Evolutionary conservation across 1,139 yeast species (phyloP).

Genomic region (Geotrichum restrictum): DNA sequence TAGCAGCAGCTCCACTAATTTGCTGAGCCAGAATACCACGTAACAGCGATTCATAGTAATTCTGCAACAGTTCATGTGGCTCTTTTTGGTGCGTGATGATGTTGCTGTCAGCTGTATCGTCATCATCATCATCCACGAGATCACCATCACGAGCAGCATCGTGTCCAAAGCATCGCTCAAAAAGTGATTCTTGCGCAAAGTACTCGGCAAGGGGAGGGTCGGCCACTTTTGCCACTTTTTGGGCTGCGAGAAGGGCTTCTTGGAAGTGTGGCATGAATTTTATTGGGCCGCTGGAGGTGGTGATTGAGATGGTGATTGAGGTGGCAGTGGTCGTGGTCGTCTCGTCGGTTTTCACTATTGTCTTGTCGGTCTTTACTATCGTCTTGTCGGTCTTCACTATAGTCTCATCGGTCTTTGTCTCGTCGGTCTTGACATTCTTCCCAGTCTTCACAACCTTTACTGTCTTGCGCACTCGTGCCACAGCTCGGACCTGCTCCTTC

Average conservation of each 20-base stretch:
- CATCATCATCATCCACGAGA: too few relatives aligned
- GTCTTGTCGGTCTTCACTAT: neutral
- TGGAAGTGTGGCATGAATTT: constrained; percentile 3
- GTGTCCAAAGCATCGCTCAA: neutral
- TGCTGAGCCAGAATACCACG: constrained; percentile 69
- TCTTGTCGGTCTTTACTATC: neutral
- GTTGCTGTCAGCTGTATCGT: too few relatives aligned
- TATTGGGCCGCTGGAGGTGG: neutral
- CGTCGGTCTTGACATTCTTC: too few relatives aligned
- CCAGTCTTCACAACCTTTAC: too few relatives aligned
- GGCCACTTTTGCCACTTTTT: too few relatives aligned
- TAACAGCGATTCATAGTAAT: constrained; percentile 43
- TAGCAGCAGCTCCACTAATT: constrained; percentile 80
- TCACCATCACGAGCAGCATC: neutral
- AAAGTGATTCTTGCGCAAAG: constrained; percentile 25
- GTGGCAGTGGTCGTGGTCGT: neutral
- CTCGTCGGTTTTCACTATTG: neutral
- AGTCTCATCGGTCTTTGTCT: neutral
- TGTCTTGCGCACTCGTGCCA: neutral
- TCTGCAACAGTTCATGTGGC: constrained; percentile 6
- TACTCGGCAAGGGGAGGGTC: constrained; percentile 24
- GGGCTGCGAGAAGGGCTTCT: neutral
- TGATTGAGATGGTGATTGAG: neutral
- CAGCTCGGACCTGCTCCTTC: neutral
- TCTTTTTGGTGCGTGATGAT: too few relatives aligned